Percentiles rank a stretch among this genome's conserved stretches.
phyloP scores from a whole-genome alignment of 345 rosid species.

The Ceriops tagal region DNA sequence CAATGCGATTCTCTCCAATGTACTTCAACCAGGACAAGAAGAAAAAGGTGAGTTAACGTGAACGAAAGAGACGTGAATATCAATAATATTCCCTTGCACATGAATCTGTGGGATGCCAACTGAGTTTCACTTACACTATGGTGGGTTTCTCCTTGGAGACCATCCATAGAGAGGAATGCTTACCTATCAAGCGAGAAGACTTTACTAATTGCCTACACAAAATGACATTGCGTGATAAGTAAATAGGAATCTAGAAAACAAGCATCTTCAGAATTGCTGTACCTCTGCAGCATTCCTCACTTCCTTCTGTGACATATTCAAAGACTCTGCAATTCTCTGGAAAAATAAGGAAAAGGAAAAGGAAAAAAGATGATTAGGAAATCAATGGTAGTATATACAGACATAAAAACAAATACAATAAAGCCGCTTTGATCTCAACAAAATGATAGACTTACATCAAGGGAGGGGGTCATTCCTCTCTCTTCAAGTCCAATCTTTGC shows the following conservation, averaged over 20 bases:
- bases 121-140: slow-evolving; percentile 64
- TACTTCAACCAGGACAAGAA: slow-evolving; percentile 42
- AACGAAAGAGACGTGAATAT: slow-evolving; percentile 1
- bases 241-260: slow-evolving; percentile 7
- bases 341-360: slow-evolving; percentile 14
- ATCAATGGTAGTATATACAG: not conserved
- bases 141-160: slow-evolving; percentile 88
- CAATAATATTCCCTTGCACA: not conserved
- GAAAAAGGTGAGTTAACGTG: slow-evolving; percentile 7
- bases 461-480: slow-evolving; percentile 77
- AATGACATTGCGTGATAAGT: slow-evolving; percentile 19
- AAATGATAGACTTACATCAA: slow-evolving; percentile 60
- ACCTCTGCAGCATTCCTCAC: slow-evolving; percentile 95
- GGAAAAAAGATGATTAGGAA: not conserved
- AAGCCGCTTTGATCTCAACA: not conserved
- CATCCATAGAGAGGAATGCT: slow-evolving; percentile 81
- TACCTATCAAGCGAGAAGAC: slow-evolving; percentile 88
- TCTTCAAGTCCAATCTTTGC: slow-evolving; percentile 78
- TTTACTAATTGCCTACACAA: slow-evolving; percentile 66
- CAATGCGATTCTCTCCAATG: slow-evolving; percentile 67
- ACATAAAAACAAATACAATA: not conserved
- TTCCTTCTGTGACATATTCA: slow-evolving; percentile 91
- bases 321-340: slow-evolving; percentile 80
- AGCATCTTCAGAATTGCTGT: slow-evolving; percentile 3
- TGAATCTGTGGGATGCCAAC: slow-evolving; percentile 9